Evolutionary conservation across 129 eudicot species (phyloP).

Genomic region (Flaveria sonorensis): DNA sequence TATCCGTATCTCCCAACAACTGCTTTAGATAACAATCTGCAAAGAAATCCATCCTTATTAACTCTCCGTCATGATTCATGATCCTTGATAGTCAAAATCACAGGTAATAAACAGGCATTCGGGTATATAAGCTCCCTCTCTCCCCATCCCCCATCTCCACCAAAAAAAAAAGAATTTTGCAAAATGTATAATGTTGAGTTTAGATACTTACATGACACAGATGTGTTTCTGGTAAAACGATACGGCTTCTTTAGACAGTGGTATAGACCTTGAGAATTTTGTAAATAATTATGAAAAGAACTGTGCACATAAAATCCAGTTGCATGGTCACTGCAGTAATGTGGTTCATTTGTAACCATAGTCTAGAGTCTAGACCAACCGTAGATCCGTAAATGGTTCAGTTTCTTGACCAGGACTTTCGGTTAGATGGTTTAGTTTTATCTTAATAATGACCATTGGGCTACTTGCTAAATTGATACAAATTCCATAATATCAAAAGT

Average conservation of each 20-base stretch:
- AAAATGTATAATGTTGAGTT: slow-evolving; percentile 9
- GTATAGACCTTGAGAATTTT: slow-evolving; percentile 22
- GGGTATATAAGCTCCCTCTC: background rate
- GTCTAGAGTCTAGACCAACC: no score
- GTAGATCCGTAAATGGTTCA: background rate
- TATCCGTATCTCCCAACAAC: slow-evolving; percentile 88
- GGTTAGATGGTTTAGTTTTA: slow-evolving; percentile 1
- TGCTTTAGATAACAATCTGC: slow-evolving; percentile 42
- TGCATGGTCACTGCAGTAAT: slow-evolving; percentile 15
- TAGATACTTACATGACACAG: background rate
- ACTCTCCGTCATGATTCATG: slow-evolving; percentile 1
- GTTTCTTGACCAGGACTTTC: background rate
- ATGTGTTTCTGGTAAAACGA: slow-evolving; percentile 12
- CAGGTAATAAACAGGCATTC: slow-evolving; percentile 25
- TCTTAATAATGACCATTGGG: background rate
- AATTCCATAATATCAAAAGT: background rate
- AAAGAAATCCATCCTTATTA: slow-evolving; percentile 5
- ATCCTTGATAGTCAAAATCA: slow-evolving; percentile 17
- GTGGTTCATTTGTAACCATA: background rate
- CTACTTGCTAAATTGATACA: background rate
- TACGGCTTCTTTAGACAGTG: background rate
- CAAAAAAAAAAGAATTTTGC: background rate
- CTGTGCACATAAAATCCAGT: slow-evolving; percentile 27
- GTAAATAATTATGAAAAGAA: slow-evolving; percentile 30
- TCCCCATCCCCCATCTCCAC: background rate